Conservation (phyloP, 208 protist genomes). For the Naegleria lovaniensis region DNA sequence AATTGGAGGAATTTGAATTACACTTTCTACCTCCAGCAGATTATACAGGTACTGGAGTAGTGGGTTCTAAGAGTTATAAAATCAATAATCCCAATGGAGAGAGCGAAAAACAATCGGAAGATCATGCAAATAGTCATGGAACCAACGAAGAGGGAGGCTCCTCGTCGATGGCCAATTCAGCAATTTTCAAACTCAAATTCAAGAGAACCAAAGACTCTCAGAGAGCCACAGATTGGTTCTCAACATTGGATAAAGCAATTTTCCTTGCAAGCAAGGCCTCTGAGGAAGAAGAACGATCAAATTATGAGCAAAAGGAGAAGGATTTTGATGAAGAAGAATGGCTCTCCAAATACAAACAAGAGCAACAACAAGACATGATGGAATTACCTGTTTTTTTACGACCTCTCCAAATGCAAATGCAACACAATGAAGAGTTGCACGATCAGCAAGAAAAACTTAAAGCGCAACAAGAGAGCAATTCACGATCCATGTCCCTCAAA, state of each 20-base stretch:
- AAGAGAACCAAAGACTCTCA: background rate
- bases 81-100: background rate
- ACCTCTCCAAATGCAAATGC: background rate
- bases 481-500: background rate
- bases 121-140: background rate
- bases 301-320: background rate
- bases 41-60: background rate
- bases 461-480: background rate
- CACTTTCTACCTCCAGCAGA: background rate
- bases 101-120: background rate
- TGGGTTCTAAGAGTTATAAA: background rate
- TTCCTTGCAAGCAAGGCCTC: background rate
- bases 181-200: background rate
- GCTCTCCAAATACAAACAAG: background rate
- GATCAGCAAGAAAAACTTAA: background rate
- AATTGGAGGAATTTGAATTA: background rate
- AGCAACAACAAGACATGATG: background rate
- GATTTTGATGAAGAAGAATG: background rate
- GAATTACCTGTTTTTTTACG: background rate
- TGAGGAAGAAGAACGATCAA: background rate
- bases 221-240: background rate
- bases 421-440: background rate
- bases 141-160: background rate
- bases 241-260: background rate
- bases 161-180: background rate